These are phyloP conservation scores for Phytopythium delawarense DNA, from an alignment of 352 stramenopile species.

Conservation along the genomic window DNA sequence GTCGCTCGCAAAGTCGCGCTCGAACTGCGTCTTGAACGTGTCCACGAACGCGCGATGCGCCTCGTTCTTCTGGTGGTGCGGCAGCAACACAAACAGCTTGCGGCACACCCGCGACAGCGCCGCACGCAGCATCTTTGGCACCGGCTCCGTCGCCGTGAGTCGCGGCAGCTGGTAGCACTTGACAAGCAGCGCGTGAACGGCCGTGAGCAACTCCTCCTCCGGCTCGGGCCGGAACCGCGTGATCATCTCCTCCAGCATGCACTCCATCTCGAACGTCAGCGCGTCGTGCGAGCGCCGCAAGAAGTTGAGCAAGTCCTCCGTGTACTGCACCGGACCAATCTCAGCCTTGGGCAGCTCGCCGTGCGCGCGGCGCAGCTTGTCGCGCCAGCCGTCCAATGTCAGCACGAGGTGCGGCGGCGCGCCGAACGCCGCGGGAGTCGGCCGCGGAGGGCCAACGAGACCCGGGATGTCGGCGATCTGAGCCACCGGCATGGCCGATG, in stretches of 20 bases:
- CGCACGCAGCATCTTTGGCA: conserved; percentile 87
- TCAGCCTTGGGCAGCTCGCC: conserved; percentile 49
- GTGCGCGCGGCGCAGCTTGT: conserved; percentile 45
- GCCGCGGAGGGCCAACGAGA: conserved; percentile 59
- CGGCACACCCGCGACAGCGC: conserved; percentile 90
- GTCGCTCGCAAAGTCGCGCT: conserved; percentile 76
- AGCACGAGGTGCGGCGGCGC: conserved; percentile 52
- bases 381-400: conserved; percentile 65
- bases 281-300: conserved; percentile 88
- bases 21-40: conserved; percentile 85
- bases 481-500: conserved; percentile 41
- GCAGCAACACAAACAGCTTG: conserved; percentile 88
- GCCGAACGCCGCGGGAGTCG: conserved; percentile 67
- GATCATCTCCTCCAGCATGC: conserved; percentile 98
- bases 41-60: conserved; percentile 86
- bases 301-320: conserved; percentile 93
- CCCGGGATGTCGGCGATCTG: conserved; percentile 73
- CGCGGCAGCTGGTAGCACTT: conserved; percentile 90
- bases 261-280: conserved; percentile 95
- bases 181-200: conserved; percentile 94
- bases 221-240: conserved; percentile 96
- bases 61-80: conserved; percentile 82
- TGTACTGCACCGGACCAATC: conserved; percentile 85
- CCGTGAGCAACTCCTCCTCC: conserved; percentile 96
- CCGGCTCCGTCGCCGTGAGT: conserved; percentile 67